These are phyloP conservation scores for Penicillium tannophilum DNA, from an alignment of 495 filamentous ascomycete genomes.

Conservation along the genomic window DNA sequence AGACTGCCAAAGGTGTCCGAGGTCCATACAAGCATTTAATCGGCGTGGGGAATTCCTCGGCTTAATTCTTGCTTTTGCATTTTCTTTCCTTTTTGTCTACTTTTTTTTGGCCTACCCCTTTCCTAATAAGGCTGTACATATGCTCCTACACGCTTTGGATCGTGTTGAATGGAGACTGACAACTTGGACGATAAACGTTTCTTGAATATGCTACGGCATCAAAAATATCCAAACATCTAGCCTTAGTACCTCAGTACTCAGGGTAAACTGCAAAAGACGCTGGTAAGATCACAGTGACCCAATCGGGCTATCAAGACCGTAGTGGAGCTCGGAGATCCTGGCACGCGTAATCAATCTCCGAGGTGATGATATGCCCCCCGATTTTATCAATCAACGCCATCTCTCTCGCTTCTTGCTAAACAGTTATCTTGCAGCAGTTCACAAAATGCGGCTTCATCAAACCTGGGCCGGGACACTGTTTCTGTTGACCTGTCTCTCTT, in stretches of 20 bases:
- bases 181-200: not conserved
- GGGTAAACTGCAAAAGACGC: not conserved
- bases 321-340: constrained; percentile 6
- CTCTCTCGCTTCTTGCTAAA: not conserved
- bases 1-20: not conserved
- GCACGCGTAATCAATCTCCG: constrained; percentile 7
- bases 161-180: not conserved
- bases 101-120: not conserved
- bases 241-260: too few species aligned
- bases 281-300: not conserved
- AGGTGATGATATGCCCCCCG: not conserved
- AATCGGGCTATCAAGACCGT: constrained; percentile 3
- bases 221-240: too few species aligned
- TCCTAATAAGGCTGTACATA: constrained; percentile 25
- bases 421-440: not conserved
- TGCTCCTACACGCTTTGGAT: constrained; percentile 11
- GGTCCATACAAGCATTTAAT: constrained; percentile 34
- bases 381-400: not conserved
- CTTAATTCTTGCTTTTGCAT: constrained; percentile 23
- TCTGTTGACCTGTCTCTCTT: not conserved
- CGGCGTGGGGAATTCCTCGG: constrained; percentile 24
- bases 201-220: not conserved
- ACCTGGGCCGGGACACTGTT: not conserved
- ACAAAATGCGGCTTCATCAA: not conserved
- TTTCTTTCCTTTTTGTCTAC: constrained; percentile 9